Evolutionary conservation across 345 rosid species (phyloP).

Genomic region (Schrenkiella parvula): DNA sequence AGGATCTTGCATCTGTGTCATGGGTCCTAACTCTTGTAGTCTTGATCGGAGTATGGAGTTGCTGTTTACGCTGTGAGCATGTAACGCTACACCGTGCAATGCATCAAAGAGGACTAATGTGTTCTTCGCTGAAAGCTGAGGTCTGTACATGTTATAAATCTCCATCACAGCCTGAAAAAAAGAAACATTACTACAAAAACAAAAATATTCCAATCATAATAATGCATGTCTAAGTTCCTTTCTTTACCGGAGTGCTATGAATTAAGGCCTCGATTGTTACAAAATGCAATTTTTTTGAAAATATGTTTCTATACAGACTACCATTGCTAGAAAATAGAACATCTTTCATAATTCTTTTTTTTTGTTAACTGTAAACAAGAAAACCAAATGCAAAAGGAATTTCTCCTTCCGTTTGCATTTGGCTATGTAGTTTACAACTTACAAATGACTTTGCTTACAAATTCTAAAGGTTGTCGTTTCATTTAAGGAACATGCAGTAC

Average conservation of each 20-base stretch:
- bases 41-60: conserved; percentile 51
- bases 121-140: conserved; percentile 66
- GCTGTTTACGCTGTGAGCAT: conserved; percentile 75
- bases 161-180: conserved; percentile 84
- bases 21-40: conserved; percentile 77
- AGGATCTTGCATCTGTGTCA: conserved; percentile 98
- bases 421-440: conserved; percentile 1
- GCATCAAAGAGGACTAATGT: conserved; percentile 74
- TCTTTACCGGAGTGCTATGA: not conserved
- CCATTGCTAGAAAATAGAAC: not conserved
- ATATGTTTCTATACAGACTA: not conserved
- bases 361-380: not conserved
- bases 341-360: not conserved
- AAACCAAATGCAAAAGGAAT: not conserved
- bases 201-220: not conserved
- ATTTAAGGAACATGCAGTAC: not conserved
- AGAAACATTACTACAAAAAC: not conserved
- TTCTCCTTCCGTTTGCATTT: not conserved
- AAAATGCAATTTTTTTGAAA: not conserved
- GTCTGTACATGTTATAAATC: conserved; percentile 79
- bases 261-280: not conserved
- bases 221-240: not conserved
- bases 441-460: not conserved
- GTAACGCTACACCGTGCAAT: conserved; percentile 73
- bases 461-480: not conserved